These are phyloP conservation scores for Alternaria arbusti DNA, from an alignment of 2,329 filamentous ascomycete species.

Conservation along the genomic window DNA sequence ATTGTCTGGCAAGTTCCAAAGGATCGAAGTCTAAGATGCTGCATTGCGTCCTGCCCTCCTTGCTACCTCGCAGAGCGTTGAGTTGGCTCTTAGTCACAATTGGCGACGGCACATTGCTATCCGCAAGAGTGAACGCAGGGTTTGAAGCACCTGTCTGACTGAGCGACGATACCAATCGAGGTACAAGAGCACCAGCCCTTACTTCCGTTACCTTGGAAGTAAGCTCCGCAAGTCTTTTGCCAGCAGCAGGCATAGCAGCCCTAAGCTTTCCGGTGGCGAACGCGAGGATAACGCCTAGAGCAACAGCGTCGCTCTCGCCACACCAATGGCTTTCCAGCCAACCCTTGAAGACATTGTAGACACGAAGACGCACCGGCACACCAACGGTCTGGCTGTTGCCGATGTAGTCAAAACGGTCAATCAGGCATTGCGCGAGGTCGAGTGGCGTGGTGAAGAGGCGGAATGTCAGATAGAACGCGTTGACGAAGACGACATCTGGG, in stretches of 20 bases:
- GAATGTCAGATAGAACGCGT: conserved; percentile 96
- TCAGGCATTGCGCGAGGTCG: conserved; percentile 80
- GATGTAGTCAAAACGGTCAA: conserved; percentile 91
- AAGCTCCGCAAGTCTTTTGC: conserved; percentile 79
- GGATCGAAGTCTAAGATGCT: conserved; percentile 90
- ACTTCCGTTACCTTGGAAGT: conserved; percentile 77
- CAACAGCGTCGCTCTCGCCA: conserved; percentile 76
- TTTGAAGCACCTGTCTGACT: conserved; percentile 84
- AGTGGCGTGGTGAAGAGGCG: conserved; percentile 85
- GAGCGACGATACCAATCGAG: conserved; percentile 82
- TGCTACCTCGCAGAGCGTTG: conserved; percentile 74
- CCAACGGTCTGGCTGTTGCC: conserved; percentile 77
- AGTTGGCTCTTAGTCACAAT: conserved; percentile 78
- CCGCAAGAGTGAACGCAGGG: conserved; percentile 71
- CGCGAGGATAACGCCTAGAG: conserved; percentile 74
- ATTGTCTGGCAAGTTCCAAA: conserved; percentile 85
- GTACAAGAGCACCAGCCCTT: conserved; percentile 74
- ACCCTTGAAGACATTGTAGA: conserved; percentile 96
- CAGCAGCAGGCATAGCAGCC: conserved; percentile 74
- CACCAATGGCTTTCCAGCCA: conserved; percentile 98
- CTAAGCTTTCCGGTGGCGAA: conserved; percentile 80
- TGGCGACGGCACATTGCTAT: conserved; percentile 73
- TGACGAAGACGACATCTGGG: conserved; percentile 88
- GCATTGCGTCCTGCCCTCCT: conserved; percentile 71
- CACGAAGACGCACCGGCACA: conserved; percentile 81